phyloP scores from a whole-genome alignment of 305 asterid genomes.

The Fraxinus nigra region DNA sequence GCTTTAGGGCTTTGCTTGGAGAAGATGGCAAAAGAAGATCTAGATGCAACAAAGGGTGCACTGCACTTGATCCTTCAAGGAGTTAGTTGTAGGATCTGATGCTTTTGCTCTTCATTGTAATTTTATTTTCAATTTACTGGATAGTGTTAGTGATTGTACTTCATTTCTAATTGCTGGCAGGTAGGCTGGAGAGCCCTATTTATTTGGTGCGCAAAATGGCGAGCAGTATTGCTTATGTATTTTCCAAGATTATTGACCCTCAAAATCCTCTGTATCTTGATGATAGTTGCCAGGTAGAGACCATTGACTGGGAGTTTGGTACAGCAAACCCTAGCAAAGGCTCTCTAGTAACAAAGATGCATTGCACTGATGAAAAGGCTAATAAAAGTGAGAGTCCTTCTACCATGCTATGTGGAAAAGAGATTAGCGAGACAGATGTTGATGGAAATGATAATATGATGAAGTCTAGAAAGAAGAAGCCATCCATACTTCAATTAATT shows the following conservation, averaged over 20 bases:
- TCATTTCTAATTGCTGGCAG: slow-evolving; percentile 47
- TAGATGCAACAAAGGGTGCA: slow-evolving; percentile 76
- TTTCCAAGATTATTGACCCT: slow-evolving; percentile 84
- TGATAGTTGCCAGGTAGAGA: slow-evolving; percentile 60
- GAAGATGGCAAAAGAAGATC: slow-evolving; percentile 84
- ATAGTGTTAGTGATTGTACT: slow-evolving; percentile 14
- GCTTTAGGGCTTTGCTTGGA: slow-evolving; percentile 94
- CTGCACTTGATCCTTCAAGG: slow-evolving; percentile 87
- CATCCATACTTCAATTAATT: slow-evolving; percentile 35
- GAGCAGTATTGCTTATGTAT: slow-evolving; percentile 78
- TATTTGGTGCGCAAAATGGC: slow-evolving; percentile 92
- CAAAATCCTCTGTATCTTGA: slow-evolving; percentile 91
- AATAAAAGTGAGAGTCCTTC: slow-evolving; percentile 31
- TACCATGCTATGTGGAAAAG: slow-evolving; percentile 29
- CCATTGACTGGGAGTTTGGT: slow-evolving; percentile 87
- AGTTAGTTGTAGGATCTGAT: slow-evolving; percentile 62
- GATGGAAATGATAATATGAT: slow-evolving; percentile 26
- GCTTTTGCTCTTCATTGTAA: slow-evolving; percentile 22
- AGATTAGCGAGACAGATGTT: slow-evolving; percentile 32
- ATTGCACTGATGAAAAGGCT: slow-evolving; percentile 32
- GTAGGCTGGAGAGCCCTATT: slow-evolving; percentile 86
- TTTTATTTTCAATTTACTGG: slow-evolving; percentile 16
- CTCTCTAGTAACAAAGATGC: slow-evolving; percentile 21
- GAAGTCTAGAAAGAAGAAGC: slow-evolving; percentile 41
- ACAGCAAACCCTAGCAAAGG: slow-evolving; percentile 38